A percentile compares a stretch with the other conserved stretches of the same genome.
phyloP scores from a whole-genome alignment of 495 filamentous ascomycete genomes.

The Alectoria sarmentosa region DNA sequence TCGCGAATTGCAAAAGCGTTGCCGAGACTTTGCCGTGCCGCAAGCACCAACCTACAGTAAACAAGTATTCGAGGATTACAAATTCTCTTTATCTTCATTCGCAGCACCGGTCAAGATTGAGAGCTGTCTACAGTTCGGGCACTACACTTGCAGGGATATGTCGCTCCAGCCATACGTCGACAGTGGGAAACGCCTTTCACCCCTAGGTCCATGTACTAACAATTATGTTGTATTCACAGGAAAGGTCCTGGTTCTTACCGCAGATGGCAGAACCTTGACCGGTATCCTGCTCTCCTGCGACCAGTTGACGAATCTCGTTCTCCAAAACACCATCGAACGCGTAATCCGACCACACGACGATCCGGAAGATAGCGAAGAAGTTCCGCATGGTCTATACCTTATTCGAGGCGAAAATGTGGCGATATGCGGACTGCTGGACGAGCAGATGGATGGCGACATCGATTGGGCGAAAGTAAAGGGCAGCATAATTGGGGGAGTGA shows the following conservation, averaged over 20 bases:
- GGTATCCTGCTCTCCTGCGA: constrained; percentile 83
- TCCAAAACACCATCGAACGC: constrained; percentile 77
- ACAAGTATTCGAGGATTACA: too few relatives aligned
- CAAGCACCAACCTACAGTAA: background rate
- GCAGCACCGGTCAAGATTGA: background rate
- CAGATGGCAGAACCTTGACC: constrained; percentile 82
- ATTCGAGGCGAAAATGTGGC: constrained; percentile 93
- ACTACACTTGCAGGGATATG: constrained; percentile 39
- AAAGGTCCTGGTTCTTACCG: constrained; percentile 84
- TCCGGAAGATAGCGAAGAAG: constrained; percentile 69
- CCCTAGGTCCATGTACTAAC: constrained; percentile 10
- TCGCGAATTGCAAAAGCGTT: background rate
- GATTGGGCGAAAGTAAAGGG: constrained; percentile 89
- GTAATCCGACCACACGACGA: constrained; percentile 82
- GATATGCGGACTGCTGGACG: constrained; percentile 83
- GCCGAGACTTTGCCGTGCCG: background rate
- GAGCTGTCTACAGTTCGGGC: background rate
- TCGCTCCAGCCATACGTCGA: constrained; percentile 61
- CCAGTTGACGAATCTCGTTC: constrained; percentile 87
- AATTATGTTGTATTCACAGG: constrained; percentile 45
- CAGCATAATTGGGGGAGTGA: constrained; percentile 73
- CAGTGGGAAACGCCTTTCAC: constrained; percentile 39
- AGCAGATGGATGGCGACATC: constrained; percentile 77
- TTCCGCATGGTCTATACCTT: constrained; percentile 81
- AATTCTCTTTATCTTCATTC: background rate